These are phyloP conservation scores for Lactarius tabidus DNA, from an alignment of 768 basidiomycete species.

Conservation along the genomic window DNA sequence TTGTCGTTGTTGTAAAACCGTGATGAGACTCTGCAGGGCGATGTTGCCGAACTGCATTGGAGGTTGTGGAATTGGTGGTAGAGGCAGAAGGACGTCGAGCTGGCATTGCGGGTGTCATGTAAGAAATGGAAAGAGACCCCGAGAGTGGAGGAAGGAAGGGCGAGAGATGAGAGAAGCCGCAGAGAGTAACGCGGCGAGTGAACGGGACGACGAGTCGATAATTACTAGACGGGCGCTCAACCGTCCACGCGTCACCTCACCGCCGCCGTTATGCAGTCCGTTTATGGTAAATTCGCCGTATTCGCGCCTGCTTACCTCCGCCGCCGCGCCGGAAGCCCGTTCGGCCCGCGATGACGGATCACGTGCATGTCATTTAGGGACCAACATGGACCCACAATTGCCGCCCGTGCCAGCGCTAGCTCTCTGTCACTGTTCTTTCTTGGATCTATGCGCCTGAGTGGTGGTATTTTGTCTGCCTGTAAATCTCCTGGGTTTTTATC, in stretches of 20 bases:
- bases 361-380: conserved; percentile 21
- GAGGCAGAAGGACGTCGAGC: conserved; percentile 62
- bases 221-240: conserved; percentile 6
- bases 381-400: conserved; percentile 33
- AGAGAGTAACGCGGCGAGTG: conserved; percentile 2
- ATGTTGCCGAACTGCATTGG: conserved; percentile 47
- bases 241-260: conserved; percentile 2
- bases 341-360: neutral
- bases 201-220: neutral
- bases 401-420: neutral
- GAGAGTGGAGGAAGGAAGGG: neutral
- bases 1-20: conserved; percentile 22
- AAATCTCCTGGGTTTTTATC: neutral
- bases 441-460: neutral
- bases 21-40: conserved; percentile 55
- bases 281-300: neutral
- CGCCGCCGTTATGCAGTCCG: neutral
- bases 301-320: neutral
- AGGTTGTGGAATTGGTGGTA: conserved; percentile 37
- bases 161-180: neutral
- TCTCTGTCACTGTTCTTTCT: neutral
- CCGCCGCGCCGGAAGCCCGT: neutral
- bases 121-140: neutral
- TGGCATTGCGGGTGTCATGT: conserved; percentile 36
- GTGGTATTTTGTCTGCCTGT: neutral